phyloP scores from a whole-genome alignment of 345 rosid species.

The Citrus australasica region DNA sequence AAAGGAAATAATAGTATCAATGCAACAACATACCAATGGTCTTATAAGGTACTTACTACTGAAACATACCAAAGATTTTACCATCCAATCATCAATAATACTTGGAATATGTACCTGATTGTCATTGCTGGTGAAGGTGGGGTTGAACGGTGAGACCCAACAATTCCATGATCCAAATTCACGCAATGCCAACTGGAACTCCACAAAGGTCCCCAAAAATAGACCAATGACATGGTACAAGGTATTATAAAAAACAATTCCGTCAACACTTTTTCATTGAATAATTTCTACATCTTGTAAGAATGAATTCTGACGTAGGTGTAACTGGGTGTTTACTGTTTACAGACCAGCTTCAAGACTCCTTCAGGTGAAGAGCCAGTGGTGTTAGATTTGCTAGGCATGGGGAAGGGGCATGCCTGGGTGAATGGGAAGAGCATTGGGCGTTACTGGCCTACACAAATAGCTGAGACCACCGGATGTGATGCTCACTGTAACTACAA shows the following conservation, averaged over 20 bases:
- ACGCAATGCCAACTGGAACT: conserved; percentile 10
- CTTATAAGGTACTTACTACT: conserved; percentile 10
- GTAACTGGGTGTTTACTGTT: not conserved
- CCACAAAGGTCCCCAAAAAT: conserved; percentile 6
- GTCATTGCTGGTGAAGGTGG: conserved; percentile 2
- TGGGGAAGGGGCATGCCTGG: conserved; percentile 56
- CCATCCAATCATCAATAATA: not conserved
- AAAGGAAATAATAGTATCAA: not conserved
- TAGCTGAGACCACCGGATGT: conserved; percentile 27
- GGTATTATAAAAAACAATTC: conserved; percentile 5
- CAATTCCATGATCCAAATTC: conserved; percentile 10
- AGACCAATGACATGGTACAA: conserved; percentile 43
- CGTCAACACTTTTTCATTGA: too few relatives aligned
- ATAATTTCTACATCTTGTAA: too few relatives aligned
- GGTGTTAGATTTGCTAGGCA: conserved; percentile 37
- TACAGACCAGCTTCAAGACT: conserved; percentile 34
- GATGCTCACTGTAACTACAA: conserved; percentile 28
- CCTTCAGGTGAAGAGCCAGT: conserved; percentile 40
- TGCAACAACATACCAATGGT: conserved; percentile 19
- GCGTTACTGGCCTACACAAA: conserved; percentile 37
- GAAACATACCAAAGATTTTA: not conserved
- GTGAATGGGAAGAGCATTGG: conserved; percentile 45
- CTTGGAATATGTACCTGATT: not conserved
- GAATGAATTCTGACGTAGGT: too few relatives aligned
- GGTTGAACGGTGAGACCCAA: conserved; percentile 28